Percentiles rank a stretch among this genome's conserved stretches.
phyloP scores from a whole-genome alignment of 495 filamentous ascomycete genomes.

The Penicillium bialowiezense region DNA sequence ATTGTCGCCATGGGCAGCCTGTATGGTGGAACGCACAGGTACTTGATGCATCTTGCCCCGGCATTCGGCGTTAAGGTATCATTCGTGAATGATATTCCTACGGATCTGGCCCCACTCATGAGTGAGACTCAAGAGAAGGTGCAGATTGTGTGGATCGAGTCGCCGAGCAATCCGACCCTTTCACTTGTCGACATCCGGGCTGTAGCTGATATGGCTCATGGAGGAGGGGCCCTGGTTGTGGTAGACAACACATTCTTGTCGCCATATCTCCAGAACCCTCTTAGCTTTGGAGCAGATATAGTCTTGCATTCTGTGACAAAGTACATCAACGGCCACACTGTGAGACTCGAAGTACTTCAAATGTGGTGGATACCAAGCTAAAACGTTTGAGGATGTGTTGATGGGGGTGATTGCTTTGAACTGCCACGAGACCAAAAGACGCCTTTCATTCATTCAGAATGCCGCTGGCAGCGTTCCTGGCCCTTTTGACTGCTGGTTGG shows the following conservation, averaged over 20 bases:
- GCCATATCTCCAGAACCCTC: not conserved
- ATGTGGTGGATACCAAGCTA: not conserved
- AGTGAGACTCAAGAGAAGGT: too few relatives aligned
- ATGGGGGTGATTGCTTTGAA: not conserved
- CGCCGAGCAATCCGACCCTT: not conserved
- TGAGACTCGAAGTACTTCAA: too few relatives aligned
- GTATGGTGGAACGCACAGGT: too few relatives aligned
- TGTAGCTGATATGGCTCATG: not conserved
- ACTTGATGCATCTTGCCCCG: too few relatives aligned
- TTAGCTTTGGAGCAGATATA: not conserved
- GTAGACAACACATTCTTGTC: not conserved
- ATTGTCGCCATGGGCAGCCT: too few relatives aligned
- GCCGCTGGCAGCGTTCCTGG: constrained; percentile 84
- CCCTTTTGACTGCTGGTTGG: constrained; percentile 86
- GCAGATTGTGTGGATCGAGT: not conserved
- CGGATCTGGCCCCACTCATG: too few relatives aligned
- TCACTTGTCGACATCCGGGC: not conserved
- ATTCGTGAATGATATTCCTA: too few relatives aligned
- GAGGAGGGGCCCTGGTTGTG: not conserved
- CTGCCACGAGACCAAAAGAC: not conserved
- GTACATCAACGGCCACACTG: not conserved
- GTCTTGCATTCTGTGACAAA: not conserved
- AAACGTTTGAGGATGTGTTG: not conserved
- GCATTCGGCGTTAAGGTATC: too few relatives aligned
- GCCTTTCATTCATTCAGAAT: constrained; percentile 71